These are phyloP conservation scores for Apophysomyces elegans DNA, from an alignment of 371 early-diverging fungal species.

Conservation along the genomic window DNA sequence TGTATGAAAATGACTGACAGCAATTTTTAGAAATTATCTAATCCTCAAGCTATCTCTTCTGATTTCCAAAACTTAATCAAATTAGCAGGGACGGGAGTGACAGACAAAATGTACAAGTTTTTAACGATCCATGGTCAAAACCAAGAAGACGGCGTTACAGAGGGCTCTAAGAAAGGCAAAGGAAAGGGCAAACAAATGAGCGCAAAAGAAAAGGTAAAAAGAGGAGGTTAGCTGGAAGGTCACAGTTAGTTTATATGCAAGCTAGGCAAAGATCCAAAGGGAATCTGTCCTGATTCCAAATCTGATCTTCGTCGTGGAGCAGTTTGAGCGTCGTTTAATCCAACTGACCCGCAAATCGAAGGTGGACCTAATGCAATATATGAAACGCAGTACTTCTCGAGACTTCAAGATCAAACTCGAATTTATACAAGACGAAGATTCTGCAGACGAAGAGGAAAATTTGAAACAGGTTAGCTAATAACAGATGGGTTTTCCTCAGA, in stretches of 20 bases:
- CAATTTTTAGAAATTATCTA: slow-evolving; percentile 39
- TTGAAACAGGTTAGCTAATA: neutral
- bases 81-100: slow-evolving; percentile 35
- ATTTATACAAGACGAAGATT: slow-evolving; percentile 24
- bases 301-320: slow-evolving; percentile 69
- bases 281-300: slow-evolving; percentile 70
- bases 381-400: slow-evolving; percentile 72
- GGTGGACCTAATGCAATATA: slow-evolving; percentile 68
- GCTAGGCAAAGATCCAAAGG: slow-evolving; percentile 56
- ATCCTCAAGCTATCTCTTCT: slow-evolving; percentile 27
- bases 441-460: neutral
- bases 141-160: slow-evolving; percentile 7
- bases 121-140: slow-evolving; percentile 49
- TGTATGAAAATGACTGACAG: neutral
- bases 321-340: slow-evolving; percentile 71
- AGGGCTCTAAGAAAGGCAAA: slow-evolving; percentile 7
- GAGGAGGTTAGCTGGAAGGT: slow-evolving; percentile 20
- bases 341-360: slow-evolving; percentile 67
- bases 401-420: slow-evolving; percentile 70
- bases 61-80: slow-evolving; percentile 43
- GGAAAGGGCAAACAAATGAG: slow-evolving; percentile 17
- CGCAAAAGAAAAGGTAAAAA: slow-evolving; percentile 29
- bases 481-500: neutral
- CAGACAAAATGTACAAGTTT: slow-evolving; percentile 55
- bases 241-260: slow-evolving; percentile 8